Conservation (phyloP, 305 asterid species). For the Fraxinus angustifolia region DNA sequence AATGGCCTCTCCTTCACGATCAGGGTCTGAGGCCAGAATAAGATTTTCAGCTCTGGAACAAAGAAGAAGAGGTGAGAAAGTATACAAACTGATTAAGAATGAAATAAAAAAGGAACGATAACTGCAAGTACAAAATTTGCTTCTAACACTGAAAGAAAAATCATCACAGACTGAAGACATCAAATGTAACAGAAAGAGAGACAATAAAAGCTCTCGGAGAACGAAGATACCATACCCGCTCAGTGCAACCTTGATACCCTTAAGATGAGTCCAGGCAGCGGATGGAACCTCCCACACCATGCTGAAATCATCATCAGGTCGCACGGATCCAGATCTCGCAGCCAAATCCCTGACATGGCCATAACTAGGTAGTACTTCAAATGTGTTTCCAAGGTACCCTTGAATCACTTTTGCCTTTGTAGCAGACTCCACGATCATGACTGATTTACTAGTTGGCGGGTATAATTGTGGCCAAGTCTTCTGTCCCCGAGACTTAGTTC, state of each 20-base stretch:
- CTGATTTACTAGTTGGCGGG: constrained; percentile 71
- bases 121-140: background rate
- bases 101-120: background rate
- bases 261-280: constrained; percentile 93
- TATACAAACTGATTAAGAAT: constrained; percentile 19
- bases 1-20: constrained; percentile 93
- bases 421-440: constrained; percentile 79
- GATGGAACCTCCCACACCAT: constrained; percentile 98
- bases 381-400: constrained; percentile 90
- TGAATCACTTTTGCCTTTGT: constrained; percentile 90
- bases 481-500: constrained; percentile 31
- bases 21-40: constrained; percentile 95
- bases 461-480: constrained; percentile 57
- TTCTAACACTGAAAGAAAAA: background rate
- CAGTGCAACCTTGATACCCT: constrained; percentile 79
- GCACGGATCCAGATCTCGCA: constrained; percentile 89
- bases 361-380: constrained; percentile 88
- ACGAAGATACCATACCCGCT: constrained; percentile 60
- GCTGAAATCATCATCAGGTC: constrained; percentile 91
- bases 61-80: constrained; percentile 32
- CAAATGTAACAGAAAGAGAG: constrained; percentile 1
- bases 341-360: constrained; percentile 98
- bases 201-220: constrained; percentile 11
- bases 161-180: background rate
- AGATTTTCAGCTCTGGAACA: constrained; percentile 79